Evolutionary conservation across 495 filamentous ascomycete species (phyloP).

Genomic region (Lentithecium fluviatile): DNA sequence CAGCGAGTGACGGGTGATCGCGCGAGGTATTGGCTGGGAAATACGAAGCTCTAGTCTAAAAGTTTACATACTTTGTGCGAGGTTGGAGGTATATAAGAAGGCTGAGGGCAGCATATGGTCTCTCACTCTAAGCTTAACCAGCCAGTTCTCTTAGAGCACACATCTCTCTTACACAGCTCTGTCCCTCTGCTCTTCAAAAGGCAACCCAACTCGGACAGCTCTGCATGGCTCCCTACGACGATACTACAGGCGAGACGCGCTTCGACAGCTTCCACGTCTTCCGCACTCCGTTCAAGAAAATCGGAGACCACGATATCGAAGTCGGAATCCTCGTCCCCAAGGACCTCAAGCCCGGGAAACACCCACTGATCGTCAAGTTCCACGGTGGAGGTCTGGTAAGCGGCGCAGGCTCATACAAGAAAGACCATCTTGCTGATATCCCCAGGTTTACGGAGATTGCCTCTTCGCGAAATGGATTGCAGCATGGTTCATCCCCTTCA

Average conservation of each 20-base stretch:
- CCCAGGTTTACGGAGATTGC: neutral
- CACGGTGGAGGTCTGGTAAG: constrained; percentile 28
- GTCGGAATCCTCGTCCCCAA: constrained; percentile 30
- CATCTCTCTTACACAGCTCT: too few relatives aligned
- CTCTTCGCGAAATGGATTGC: constrained; percentile 29
- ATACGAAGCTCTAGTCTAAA: too few relatives aligned
- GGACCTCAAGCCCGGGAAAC: constrained; percentile 21
- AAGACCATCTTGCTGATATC: too few relatives aligned
- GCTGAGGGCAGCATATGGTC: too few relatives aligned
- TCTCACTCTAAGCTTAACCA: too few relatives aligned
- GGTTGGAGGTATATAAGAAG: too few relatives aligned
- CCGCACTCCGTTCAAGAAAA: constrained; percentile 27
- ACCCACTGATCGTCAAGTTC: constrained; percentile 25
- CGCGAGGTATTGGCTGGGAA: too few relatives aligned
- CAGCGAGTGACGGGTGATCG: too few relatives aligned
- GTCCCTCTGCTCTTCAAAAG: too few relatives aligned
- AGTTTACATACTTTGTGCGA: too few relatives aligned
- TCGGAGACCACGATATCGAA: constrained; percentile 18
- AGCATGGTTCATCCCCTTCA: constrained; percentile 20
- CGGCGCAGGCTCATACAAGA: neutral
- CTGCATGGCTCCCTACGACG: neutral
- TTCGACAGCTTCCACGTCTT: constrained; percentile 22
- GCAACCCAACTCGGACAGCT: neutral
- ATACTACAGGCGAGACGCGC: constrained; percentile 4
- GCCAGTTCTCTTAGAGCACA: too few relatives aligned